These are phyloP conservation scores for Tylopilus rubrobrunneus DNA, from an alignment of 768 basidiomycete species.

Conservation along the genomic window DNA sequence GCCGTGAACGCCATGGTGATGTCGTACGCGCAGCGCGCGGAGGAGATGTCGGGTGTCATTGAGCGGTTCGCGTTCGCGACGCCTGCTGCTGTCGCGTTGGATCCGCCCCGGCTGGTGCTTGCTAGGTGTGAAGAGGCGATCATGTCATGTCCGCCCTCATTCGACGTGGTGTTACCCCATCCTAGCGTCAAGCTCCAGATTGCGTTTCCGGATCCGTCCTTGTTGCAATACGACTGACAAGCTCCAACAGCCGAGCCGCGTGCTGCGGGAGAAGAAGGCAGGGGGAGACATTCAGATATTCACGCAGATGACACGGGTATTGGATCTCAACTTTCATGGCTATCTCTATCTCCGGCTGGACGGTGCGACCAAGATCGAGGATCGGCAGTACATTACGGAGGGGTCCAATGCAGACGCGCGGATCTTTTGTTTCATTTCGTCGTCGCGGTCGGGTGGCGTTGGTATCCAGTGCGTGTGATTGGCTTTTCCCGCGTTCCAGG, in stretches of 20 bases:
- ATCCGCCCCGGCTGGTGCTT: constrained; percentile 64
- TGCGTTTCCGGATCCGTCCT: constrained; percentile 85
- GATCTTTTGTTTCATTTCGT: constrained; percentile 86
- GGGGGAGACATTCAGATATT: constrained; percentile 91
- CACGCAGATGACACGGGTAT: constrained; percentile 93
- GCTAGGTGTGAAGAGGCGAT: constrained; percentile 36
- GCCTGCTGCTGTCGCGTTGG: constrained; percentile 70
- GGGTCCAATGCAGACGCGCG: constrained; percentile 75
- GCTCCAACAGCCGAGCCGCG: constrained; percentile 73
- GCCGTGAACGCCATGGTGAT: constrained; percentile 49
- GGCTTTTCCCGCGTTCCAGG: constrained; percentile 11
- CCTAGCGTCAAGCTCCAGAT: constrained; percentile 83
- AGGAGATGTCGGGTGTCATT: constrained; percentile 49
- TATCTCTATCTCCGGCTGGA: constrained; percentile 93
- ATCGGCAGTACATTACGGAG: constrained; percentile 88
- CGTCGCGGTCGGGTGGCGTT: constrained; percentile 77
- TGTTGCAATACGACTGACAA: constrained; percentile 95
- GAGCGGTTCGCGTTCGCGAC: constrained; percentile 79
- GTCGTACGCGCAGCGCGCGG: constrained; percentile 59
- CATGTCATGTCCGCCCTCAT: constrained; percentile 36
- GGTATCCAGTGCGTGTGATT: constrained; percentile 78
- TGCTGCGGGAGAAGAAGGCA: constrained; percentile 80
- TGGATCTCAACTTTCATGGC: constrained; percentile 91
- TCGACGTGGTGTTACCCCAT: constrained; percentile 69
- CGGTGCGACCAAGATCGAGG: constrained; percentile 93